Base-by-base conservation (phyloP, 192 early-diverging fungal species). In the Gamsiella multidivaricata region DNA sequence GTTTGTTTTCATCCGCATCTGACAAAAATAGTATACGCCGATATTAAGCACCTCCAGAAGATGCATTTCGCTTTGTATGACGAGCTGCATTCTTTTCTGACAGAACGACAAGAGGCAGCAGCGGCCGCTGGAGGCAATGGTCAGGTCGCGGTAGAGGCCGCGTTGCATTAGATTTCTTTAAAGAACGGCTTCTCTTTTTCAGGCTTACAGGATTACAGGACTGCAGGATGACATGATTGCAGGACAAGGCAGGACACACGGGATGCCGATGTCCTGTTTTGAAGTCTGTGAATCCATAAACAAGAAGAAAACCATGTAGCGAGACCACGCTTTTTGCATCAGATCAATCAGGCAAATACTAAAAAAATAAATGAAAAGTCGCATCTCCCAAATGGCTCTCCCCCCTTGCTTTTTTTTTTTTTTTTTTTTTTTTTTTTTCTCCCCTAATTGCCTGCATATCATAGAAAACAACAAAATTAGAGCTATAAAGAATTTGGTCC, bases 1-100 rank as follows among this genome's bases (percentile, higher is more conserved):
- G 6, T 63, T 50, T 63, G 25, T 29, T 43, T 50, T 37, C 51
- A 42, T 46, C n/a, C n/a, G n/a, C n/a, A n/a, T 50, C 10, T 70
- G 10, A 25, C 23, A 20, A 39, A 26, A 14, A 14, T 62, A 80
- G 82, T 83, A 18, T 83, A 80, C 39, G 57, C 69, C 29, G 82
- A 83, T 36, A 80, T 83, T 10, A 80, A 76, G 47, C 53, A 76
- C 10, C 34, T 83, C 6, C 71, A 75, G 34, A 74, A 80, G 47
- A 14, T 79, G 31, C 82, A 83, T 31, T 83, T 83, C 45, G 28
- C 63, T 28, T 32, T 80, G 20, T 80, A 80, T 33, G 82, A 83
- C 20, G 82, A 83, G 47, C 69, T 83, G 47, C 79, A 83, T 59
- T 70, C 79, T 0, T 79, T 80, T 28, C 46, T 83, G 20, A 80